phyloP scores from a whole-genome alignment of 1,139 yeast genomes.

The Diutina siamensis region DNA sequence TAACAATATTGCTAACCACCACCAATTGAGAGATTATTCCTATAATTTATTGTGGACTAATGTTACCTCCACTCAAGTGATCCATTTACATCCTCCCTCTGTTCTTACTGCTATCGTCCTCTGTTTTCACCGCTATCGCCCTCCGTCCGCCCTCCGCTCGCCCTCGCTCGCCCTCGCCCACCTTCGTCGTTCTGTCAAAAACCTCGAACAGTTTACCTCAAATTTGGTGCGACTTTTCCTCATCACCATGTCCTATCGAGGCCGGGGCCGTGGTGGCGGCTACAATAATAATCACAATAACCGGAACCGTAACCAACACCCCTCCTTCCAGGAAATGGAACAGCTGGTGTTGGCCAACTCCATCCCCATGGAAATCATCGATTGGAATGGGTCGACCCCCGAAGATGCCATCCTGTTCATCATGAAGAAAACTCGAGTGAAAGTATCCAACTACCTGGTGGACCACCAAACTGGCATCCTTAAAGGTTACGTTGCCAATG shows the following conservation, averaged over 20 bases:
- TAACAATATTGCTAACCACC: too few relatives aligned
- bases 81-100: too few relatives aligned
- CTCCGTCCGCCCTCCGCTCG: too few relatives aligned
- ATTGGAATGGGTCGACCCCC: slow-evolving; percentile 73
- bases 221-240: not conserved
- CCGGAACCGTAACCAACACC: slow-evolving; percentile 6
- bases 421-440: slow-evolving; percentile 52
- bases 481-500: slow-evolving; percentile 45
- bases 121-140: too few relatives aligned
- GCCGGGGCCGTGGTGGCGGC: slow-evolving; percentile 35
- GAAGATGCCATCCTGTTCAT: slow-evolving; percentile 62
- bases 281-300: slow-evolving; percentile 10
- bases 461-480: slow-evolving; percentile 36
- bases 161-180: too few relatives aligned
- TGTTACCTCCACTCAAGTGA: not conserved
- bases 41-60: too few relatives aligned
- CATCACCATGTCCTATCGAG: slow-evolving; percentile 27
- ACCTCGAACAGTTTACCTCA: too few relatives aligned
- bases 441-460: slow-evolving; percentile 34
- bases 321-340: slow-evolving; percentile 17
- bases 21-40: too few relatives aligned
- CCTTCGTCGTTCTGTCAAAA: too few relatives aligned
- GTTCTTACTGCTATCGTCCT: too few relatives aligned
- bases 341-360: slow-evolving; percentile 17
- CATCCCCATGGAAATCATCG: slow-evolving; percentile 47